These are phyloP conservation scores for Lactifluus rugatus DNA, from an alignment of 768 basidiomycete genomes.

Conservation along the genomic window DNA sequence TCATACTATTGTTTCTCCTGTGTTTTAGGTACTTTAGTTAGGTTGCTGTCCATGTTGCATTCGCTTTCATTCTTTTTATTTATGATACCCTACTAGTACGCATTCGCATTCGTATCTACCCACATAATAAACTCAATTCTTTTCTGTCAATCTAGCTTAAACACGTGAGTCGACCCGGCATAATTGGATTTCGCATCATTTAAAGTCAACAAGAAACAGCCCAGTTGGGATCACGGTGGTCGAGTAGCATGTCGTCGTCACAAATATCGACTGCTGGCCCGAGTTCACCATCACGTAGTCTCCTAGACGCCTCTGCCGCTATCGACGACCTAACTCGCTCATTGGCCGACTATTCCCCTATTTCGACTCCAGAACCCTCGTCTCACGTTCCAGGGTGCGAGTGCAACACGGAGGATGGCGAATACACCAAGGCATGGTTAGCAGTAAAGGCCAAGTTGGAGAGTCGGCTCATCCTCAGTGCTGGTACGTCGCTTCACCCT, in stretches of 20 bases:
- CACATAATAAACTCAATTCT: slow-evolving; percentile 4
- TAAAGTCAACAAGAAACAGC: neutral
- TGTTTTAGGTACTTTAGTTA: slow-evolving; percentile 14
- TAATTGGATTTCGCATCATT: neutral
- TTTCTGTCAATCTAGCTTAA: neutral
- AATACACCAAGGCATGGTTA: slow-evolving; percentile 53
- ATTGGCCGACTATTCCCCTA: slow-evolving; percentile 59
- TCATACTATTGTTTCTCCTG: slow-evolving; percentile 4
- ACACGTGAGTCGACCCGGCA: neutral
- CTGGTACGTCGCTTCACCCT: slow-evolving; percentile 45
- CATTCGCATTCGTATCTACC: slow-evolving; percentile 6
- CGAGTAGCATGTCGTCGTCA: neutral
- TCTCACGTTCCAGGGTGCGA: slow-evolving; percentile 44
- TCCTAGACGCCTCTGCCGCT: slow-evolving; percentile 32
- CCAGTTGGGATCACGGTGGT: too few species aligned
- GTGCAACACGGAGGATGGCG: slow-evolving; percentile 56
- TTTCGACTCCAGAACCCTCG: slow-evolving; percentile 63
- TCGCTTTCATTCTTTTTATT: slow-evolving; percentile 8
- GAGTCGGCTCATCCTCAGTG: slow-evolving; percentile 70
- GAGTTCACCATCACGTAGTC: slow-evolving; percentile 26
- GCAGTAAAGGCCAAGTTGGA: slow-evolving; percentile 62
- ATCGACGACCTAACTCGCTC: slow-evolving; percentile 76
- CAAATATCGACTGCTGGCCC: slow-evolving; percentile 14
- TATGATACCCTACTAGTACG: slow-evolving; percentile 16
- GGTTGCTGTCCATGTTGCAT: slow-evolving; percentile 9